phyloP scores from a whole-genome alignment of 2,329 filamentous ascomycete genomes.

The Pseudogymnoascus sp. region DNA sequence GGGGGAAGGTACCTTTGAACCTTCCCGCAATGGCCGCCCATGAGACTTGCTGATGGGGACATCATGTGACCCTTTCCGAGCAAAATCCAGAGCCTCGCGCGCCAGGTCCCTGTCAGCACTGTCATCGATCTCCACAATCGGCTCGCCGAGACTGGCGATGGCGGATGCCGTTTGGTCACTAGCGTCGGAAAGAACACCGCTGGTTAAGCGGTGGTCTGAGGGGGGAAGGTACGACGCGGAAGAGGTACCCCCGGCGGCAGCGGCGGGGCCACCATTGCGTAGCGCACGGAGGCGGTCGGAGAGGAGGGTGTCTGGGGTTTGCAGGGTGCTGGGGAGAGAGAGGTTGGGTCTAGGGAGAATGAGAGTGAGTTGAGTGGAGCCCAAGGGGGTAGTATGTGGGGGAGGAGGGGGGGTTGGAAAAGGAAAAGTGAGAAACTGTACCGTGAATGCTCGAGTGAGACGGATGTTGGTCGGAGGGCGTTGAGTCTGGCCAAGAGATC shows the following conservation, averaged over 20 bases:
- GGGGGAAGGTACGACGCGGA: neutral
- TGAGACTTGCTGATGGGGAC: neutral
- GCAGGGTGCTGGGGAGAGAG: neutral
- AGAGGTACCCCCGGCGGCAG: neutral
- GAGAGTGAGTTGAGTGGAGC: neutral
- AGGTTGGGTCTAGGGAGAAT: neutral
- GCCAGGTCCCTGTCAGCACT: neutral
- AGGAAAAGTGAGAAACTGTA: neutral
- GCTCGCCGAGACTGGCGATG: neutral
- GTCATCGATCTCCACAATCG: neutral
- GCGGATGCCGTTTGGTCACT: neutral
- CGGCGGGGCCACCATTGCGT: neutral
- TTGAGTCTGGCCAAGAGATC: constrained; percentile 5
- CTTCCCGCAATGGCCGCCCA: neutral
- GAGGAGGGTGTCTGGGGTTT: neutral
- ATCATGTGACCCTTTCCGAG: neutral
- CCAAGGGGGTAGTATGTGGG: neutral
- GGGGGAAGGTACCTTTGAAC: neutral
- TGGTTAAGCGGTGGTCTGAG: neutral
- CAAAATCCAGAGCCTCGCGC: neutral
- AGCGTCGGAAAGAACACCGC: neutral
- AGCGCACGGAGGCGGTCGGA: neutral
- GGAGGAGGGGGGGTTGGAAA: neutral
- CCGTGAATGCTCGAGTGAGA: neutral
- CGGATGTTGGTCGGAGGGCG: neutral